Percentiles rank a stretch among this genome's conserved stretches.
Conservation (phyloP, 257 asterid species). For the Cynanchum wilfordii region DNA sequence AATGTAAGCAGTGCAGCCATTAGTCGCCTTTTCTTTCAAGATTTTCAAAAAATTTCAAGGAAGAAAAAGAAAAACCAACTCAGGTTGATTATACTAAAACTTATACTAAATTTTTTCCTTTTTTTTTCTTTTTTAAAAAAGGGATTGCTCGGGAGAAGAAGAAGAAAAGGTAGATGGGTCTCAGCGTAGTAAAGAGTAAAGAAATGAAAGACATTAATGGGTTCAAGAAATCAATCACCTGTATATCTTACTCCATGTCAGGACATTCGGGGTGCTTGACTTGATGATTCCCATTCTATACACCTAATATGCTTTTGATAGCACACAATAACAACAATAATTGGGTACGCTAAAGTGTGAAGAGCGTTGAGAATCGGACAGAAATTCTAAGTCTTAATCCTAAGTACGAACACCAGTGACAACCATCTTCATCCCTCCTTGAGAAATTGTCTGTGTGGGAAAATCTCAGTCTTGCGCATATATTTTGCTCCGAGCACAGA, state of each 20-base stretch:
- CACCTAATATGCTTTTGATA: background rate
- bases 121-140: too few species aligned
- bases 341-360: background rate
- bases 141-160: background rate
- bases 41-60: background rate
- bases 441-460: background rate
- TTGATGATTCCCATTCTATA: background rate
- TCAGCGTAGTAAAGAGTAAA: background rate
- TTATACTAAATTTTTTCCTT: too few species aligned
- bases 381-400: background rate
- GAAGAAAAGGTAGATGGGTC: background rate
- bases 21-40: background rate
- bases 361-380: background rate
- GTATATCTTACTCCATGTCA: slow-evolving; percentile 11
- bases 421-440: background rate
- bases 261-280: slow-evolving; percentile 15
- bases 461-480: background rate
- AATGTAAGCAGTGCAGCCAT: slow-evolving; percentile 2
- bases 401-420: background rate
- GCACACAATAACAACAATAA: background rate
- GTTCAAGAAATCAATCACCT: background rate
- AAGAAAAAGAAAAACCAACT: slow-evolving; percentile 6
- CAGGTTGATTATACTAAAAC: slow-evolving; percentile 5
- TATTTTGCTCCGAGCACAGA: background rate
- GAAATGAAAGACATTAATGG: background rate